These are phyloP conservation scores for Phaeosphaeriaceae sp. DNA, from an alignment of 2,329 filamentous ascomycete species.

Conservation along the genomic window DNA sequence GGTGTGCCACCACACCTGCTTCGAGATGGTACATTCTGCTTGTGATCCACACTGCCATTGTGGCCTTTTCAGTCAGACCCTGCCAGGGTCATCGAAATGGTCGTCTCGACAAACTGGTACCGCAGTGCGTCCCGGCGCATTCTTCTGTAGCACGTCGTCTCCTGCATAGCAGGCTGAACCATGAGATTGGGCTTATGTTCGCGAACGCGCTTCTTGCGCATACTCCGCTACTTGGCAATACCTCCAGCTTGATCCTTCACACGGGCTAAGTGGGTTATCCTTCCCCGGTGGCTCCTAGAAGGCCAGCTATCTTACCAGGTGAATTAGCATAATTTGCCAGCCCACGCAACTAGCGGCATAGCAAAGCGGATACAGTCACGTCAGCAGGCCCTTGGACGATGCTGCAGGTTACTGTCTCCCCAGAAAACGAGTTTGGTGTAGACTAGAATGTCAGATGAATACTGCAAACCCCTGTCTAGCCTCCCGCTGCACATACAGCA, in stretches of 20 bases:
- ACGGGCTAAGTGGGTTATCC: slow-evolving; percentile 7
- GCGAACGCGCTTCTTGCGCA: neutral
- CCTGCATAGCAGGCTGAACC: neutral
- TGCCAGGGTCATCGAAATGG: neutral
- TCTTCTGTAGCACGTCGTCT: slow-evolving; percentile 1
- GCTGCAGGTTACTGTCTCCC: slow-evolving; percentile 5
- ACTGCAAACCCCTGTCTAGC: slow-evolving; percentile 23
- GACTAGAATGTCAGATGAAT: slow-evolving; percentile 7
- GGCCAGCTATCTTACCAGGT: neutral
- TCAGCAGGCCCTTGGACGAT: slow-evolving; percentile 9
- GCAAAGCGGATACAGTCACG: slow-evolving; percentile 2
- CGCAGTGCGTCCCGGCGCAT: neutral
- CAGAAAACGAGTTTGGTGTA: slow-evolving; percentile 5
- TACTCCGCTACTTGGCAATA: neutral
- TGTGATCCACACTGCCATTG: slow-evolving; percentile 5
- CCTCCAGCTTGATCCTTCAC: neutral
- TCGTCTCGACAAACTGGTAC: neutral
- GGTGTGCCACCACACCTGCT: slow-evolving; percentile 17
- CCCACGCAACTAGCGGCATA: slow-evolving; percentile 8
- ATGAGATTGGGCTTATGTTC: neutral
- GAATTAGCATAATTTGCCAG: slow-evolving; percentile 1
- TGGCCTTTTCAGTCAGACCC: neutral
- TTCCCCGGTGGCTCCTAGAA: slow-evolving; percentile 2
- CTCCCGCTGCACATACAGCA: slow-evolving; percentile 7
- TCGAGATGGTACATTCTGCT: slow-evolving; percentile 1